Base-by-base conservation (phyloP, 2,329 filamentous ascomycete genomes). In the Alternaria ventricosa region DNA sequence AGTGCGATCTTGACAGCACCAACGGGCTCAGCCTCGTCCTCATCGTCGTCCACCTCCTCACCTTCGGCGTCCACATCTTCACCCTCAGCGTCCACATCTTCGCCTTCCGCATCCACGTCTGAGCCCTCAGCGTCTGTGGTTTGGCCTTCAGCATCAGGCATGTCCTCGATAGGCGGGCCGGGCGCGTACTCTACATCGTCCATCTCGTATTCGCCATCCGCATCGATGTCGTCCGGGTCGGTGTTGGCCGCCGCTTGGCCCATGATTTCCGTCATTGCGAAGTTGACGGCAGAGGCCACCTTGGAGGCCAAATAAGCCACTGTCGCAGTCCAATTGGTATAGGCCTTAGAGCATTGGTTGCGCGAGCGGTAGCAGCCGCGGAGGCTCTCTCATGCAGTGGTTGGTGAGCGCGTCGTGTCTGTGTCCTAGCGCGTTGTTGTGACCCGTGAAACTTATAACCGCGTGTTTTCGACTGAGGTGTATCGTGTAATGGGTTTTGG, bases 41-140 rank as follows among this genome's bases (percentile, higher is more conserved):
- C 79, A 54, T 82, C 87, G 27, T 84, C 86, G 66, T 89, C 82
- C n/a, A 80, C 78, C 53, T 83, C 81, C 55, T 81, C 80, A 56
- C 78, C 78, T 61, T 80, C 80, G 13, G 78, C 79, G 64, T 82
- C 80, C n/a, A 80, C 74, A 41, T 83, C 81, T 49, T 80, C 81
- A 62, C 77, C 78, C 61, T 79, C 79, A 11, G 77, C 79, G 22
- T 85, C 85, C 46, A 81, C 84, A 41, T 85, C 84, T 13, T 79
- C 79, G 51, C 82, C 87, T 27, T 84, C 86, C 66, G 78, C 79
- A 64, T 82, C 81, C n/a, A 80, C 73, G 36, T 83, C 81, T 45
- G 81, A 81, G 62, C 77, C 78, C 61, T 79, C 79, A 12, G 77
- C 78, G 65, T 82, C 80, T n/a, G 76, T 79, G 30, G 70, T 73